Evolutionary conservation across 441 rosid genomes (phyloP).

Genomic region (Mallotus repandus): DNA sequence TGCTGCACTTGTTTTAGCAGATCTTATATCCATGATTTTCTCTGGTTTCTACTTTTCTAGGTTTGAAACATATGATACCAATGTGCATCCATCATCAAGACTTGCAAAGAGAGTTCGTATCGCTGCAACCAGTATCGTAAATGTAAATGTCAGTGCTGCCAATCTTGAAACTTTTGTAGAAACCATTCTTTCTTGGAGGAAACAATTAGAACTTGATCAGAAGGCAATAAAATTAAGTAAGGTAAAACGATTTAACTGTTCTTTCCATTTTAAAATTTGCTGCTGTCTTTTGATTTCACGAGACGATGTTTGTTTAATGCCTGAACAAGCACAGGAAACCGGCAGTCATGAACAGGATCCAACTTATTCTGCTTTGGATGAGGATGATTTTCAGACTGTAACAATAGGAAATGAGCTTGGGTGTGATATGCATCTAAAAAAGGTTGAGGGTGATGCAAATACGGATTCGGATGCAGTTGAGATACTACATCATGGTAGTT

Average conservation of each 20-base stretch:
- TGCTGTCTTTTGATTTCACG: slow-evolving; percentile 8
- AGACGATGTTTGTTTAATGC: slow-evolving; percentile 13
- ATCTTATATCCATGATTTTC: slow-evolving; percentile 16
- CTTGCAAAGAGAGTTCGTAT: slow-evolving; percentile 83
- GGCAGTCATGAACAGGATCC: slow-evolving; percentile 55
- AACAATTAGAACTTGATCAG: slow-evolving; percentile 84
- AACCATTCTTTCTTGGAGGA: slow-evolving; percentile 89
- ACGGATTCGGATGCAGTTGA: slow-evolving; percentile 51
- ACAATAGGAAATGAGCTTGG: slow-evolving; percentile 91
- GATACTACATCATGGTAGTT: slow-evolving; percentile 59
- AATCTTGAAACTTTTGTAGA: slow-evolving; percentile 81
- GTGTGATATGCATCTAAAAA: slow-evolving; percentile 76
- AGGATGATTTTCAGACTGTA: slow-evolving; percentile 91
- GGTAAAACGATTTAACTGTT: slow-evolving; percentile 39
- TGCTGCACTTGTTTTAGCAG: background rate
- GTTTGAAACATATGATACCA: slow-evolving; percentile 88
- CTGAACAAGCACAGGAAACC: slow-evolving; percentile 55
- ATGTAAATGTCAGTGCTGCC: slow-evolving; percentile 88
- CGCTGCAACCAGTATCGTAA: slow-evolving; percentile 82
- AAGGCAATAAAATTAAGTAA: slow-evolving; percentile 73
- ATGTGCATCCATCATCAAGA: slow-evolving; percentile 52
- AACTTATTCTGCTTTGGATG: slow-evolving; percentile 88
- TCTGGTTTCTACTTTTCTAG: slow-evolving; percentile 39
- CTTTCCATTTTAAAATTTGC: slow-evolving; percentile 7
- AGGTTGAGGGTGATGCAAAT: slow-evolving; percentile 61